These are phyloP conservation scores for Phycomyces nitens DNA, from an alignment of 192 early-diverging fungal genomes.

Conservation along the genomic window DNA sequence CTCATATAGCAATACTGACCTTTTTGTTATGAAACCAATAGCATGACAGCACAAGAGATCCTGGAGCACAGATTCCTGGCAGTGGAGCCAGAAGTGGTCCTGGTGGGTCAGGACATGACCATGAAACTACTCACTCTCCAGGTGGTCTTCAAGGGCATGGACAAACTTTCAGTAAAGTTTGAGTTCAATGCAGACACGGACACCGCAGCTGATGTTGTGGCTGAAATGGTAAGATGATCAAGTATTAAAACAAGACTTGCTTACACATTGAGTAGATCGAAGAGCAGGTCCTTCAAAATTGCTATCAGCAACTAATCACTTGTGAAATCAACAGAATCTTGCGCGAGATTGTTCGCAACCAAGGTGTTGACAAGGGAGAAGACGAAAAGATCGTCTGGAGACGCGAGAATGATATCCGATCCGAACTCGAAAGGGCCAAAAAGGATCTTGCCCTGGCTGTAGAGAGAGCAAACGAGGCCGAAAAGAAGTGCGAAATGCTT, in stretches of 20 bases:
- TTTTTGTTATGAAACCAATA: too few species aligned
- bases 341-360: constrained; percentile 57
- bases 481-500: constrained; percentile 21
- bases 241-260: neutral
- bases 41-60: constrained; percentile 66
- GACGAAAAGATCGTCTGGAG: constrained; percentile 43
- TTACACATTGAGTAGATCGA: constrained; percentile 51
- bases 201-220: constrained; percentile 75
- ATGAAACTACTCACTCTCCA: constrained; percentile 69
- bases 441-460: constrained; percentile 3
- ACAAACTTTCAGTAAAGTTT: constrained; percentile 74
- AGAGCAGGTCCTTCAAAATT: constrained; percentile 68
- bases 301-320: constrained; percentile 70
- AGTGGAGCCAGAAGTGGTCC: constrained; percentile 72
- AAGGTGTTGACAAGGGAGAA: constrained; percentile 53
- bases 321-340: constrained; percentile 76
- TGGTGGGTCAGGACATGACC: constrained; percentile 52
- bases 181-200: constrained; percentile 77
- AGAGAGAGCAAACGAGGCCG: constrained; percentile 15
- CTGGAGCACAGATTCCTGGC: constrained; percentile 72
- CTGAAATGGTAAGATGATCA: constrained; percentile 64
- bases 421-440: constrained; percentile 24
- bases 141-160: constrained; percentile 75
- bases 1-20: too few species aligned
- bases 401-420: constrained; percentile 33